Evolutionary conservation across 2,329 filamentous ascomycete species (phyloP).

Genomic region (Exophiala alcalophila): DNA sequence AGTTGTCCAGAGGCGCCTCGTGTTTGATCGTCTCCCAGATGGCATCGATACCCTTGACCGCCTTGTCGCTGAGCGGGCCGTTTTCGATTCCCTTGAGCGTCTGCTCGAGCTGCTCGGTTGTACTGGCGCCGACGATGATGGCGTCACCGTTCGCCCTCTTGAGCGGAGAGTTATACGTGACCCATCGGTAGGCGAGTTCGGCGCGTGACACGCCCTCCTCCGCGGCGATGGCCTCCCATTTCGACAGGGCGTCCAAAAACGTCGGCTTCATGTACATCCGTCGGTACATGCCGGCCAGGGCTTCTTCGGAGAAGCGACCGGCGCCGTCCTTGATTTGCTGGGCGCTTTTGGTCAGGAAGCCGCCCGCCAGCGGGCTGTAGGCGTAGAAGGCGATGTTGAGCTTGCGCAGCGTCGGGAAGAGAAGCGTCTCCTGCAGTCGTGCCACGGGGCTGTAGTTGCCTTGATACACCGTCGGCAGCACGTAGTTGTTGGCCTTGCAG

Average conservation of each 20-base stretch:
- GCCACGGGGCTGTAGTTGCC: slow-evolving; percentile 41
- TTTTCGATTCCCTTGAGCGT: slow-evolving; percentile 32
- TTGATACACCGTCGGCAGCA: slow-evolving; percentile 43
- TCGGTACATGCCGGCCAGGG: slow-evolving; percentile 28
- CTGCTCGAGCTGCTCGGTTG: slow-evolving; percentile 34
- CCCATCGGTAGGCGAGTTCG: slow-evolving; percentile 40
- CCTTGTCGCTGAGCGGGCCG: slow-evolving; percentile 35
- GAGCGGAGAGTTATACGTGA: slow-evolving; percentile 35
- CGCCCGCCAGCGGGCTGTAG: slow-evolving; percentile 35
- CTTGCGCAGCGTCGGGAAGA: slow-evolving; percentile 39
- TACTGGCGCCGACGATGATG: slow-evolving; percentile 39
- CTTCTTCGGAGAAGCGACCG: slow-evolving; percentile 34
- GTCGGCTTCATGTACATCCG: slow-evolving; percentile 33
- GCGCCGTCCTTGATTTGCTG: slow-evolving; percentile 32
- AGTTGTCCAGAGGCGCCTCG: slow-evolving; percentile 32
- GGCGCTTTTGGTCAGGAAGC: slow-evolving; percentile 38
- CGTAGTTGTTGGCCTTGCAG: slow-evolving; percentile 35
- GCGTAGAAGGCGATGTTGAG: slow-evolving; percentile 34
- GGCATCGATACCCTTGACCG: slow-evolving; percentile 29
- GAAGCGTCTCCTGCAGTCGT: slow-evolving; percentile 36
- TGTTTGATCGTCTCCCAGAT: slow-evolving; percentile 34
- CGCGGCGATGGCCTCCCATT: slow-evolving; percentile 33
- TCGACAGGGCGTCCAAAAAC: slow-evolving; percentile 34
- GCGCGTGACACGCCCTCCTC: slow-evolving; percentile 32
- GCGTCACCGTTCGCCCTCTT: slow-evolving; percentile 32